Conservation (phyloP, 257 asterid genomes). For the Nicotiana tabacum region DNA sequence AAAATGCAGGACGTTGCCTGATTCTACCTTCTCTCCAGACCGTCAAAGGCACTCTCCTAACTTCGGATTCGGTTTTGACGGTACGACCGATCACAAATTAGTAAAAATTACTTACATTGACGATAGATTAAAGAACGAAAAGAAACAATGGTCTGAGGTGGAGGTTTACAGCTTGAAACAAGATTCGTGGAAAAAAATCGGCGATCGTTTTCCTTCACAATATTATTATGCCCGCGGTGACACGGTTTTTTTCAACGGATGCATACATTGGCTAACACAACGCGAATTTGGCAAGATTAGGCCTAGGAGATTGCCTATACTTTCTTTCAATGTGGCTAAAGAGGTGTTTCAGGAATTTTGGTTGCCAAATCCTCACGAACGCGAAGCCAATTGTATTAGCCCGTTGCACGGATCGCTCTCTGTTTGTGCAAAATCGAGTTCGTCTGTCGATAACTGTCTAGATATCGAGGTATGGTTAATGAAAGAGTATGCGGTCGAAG, state of each 20-base stretch:
- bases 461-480: constrained; percentile 1
- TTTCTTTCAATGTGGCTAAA: background rate
- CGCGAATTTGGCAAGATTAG: background rate
- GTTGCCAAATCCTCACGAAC: background rate
- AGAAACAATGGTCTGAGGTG: constrained; percentile 2
- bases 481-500: background rate
- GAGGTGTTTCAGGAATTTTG: background rate
- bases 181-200: background rate
- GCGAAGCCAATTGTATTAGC: background rate
- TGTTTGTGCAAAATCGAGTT: background rate
- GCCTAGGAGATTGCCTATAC: background rate
- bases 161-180: background rate
- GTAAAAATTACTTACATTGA: background rate
- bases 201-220: background rate
- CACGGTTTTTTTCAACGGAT: background rate
- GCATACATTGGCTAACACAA: background rate
- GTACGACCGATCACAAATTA: background rate
- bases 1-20: background rate
- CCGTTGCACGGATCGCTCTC: background rate
- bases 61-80: background rate
- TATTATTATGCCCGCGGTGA: background rate
- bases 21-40: background rate
- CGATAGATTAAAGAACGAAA: background rate
- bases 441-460: background rate
- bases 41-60: background rate